These are phyloP conservation scores for Juncus inflexus DNA, from an alignment of 176 grass and related monocot genomes.

Conservation along the genomic window DNA sequence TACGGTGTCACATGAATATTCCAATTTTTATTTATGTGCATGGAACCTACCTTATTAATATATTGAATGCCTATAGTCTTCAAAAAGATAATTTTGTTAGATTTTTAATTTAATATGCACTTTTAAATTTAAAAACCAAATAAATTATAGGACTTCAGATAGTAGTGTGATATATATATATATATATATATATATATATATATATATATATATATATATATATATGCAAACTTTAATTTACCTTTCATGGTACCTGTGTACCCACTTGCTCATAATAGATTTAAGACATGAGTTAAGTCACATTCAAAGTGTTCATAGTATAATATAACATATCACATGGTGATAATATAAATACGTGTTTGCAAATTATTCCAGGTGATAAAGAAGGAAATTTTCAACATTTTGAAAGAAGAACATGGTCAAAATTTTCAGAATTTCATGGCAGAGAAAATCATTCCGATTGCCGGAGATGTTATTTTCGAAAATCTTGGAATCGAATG, in stretches of 20 bases:
- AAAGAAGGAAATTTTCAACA: slow-evolving; percentile 58
- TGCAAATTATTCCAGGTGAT: slow-evolving; percentile 40
- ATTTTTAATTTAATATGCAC: too few relatives aligned
- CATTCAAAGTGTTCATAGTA: not conserved
- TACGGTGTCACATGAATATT: too few relatives aligned
- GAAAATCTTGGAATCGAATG: slow-evolving; percentile 51
- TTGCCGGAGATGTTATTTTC: slow-evolving; percentile 59
- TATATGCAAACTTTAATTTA: not conserved
- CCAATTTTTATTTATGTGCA: too few relatives aligned
- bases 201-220: too few relatives aligned
- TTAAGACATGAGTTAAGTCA: not conserved
- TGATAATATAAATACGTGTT: not conserved
- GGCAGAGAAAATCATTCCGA: slow-evolving; percentile 37
- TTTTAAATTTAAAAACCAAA: too few relatives aligned
- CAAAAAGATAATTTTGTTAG: too few relatives aligned
- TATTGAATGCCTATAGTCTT: too few relatives aligned
- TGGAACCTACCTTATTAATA: too few relatives aligned
- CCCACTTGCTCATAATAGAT: not conserved
- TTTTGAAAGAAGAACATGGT: slow-evolving; percentile 58
- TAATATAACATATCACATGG: not conserved
- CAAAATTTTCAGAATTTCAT: slow-evolving; percentile 39
- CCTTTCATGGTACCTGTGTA: not conserved
- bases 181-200: too few relatives aligned
- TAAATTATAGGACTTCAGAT: too few relatives aligned
- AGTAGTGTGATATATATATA: too few relatives aligned